phyloP scores from a whole-genome alignment of 2,329 filamentous ascomycete species.

The Tympanopsis confertula region DNA sequence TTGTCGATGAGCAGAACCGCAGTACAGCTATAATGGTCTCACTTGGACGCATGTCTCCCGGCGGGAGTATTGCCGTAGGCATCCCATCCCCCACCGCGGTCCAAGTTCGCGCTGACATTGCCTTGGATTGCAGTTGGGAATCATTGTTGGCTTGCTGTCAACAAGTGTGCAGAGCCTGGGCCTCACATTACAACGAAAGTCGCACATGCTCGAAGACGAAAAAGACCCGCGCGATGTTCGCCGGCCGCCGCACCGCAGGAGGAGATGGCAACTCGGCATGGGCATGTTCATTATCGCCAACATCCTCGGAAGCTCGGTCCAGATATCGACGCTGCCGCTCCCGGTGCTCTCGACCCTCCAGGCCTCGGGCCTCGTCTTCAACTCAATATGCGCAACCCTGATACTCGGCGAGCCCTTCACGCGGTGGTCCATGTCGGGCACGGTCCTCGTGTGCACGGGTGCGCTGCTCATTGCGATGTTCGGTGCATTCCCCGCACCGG shows the following conservation, averaged over 20 bases:
- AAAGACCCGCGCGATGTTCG: slow-evolving; percentile 69
- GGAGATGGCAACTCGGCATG: slow-evolving; percentile 96
- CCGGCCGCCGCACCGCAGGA: slow-evolving; percentile 76
- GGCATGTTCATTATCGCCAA: slow-evolving; percentile 93
- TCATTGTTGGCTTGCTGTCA: slow-evolving; percentile 83
- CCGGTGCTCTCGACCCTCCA: slow-evolving; percentile 92
- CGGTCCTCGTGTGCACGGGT: slow-evolving; percentile 73
- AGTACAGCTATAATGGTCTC: slow-evolving; percentile 51
- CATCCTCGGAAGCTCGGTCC: slow-evolving; percentile 85
- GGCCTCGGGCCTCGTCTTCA: slow-evolving; percentile 92
- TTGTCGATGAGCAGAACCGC: too few species aligned
- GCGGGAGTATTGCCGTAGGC: slow-evolving; percentile 65
- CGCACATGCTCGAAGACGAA: slow-evolving; percentile 93
- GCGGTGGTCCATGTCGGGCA: slow-evolving; percentile 77
- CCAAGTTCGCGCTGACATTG: slow-evolving; percentile 7
- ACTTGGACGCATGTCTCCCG: slow-evolving; percentile 65
- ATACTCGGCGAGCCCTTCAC: slow-evolving; percentile 92
- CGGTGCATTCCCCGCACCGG: slow-evolving; percentile 84
- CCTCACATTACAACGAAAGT: slow-evolving; percentile 91
- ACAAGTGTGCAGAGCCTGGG: slow-evolving; percentile 92
- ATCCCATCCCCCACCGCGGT: neutral
- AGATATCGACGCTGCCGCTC: slow-evolving; percentile 89
- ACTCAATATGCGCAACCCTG: slow-evolving; percentile 90
- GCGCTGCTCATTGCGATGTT: slow-evolving; percentile 90
- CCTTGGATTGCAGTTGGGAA: slow-evolving; percentile 56